Percentiles rank a stretch among this genome's conserved stretches.
These are phyloP conservation scores for Pythium utonaiense DNA, from an alignment of 352 stramenopile genomes.

Conservation along the genomic window DNA sequence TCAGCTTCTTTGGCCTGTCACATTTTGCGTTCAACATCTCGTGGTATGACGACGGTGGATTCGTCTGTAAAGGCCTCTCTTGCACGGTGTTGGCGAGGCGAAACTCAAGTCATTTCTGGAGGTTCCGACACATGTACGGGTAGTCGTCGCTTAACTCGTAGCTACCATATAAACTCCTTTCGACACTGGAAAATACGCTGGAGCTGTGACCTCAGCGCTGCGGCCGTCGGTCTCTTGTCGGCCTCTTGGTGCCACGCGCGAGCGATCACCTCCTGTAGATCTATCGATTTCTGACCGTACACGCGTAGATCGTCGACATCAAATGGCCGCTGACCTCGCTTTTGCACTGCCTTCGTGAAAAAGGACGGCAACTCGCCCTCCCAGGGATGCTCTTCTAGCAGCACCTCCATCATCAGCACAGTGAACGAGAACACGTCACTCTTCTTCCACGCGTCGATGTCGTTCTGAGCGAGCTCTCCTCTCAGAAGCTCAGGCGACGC, in stretches of 20 bases:
- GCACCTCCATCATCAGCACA: constrained; percentile 1
- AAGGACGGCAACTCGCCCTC: constrained; percentile 1
- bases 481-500: constrained; percentile 10
- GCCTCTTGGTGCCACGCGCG: constrained; percentile 6
- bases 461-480: neutral
- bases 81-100: too few species aligned
- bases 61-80: too few species aligned
- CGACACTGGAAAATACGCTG: too few species aligned
- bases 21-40: too few species aligned
- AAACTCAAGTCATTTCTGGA: too few species aligned
- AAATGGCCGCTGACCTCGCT: constrained; percentile 1
- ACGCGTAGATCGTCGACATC: neutral
- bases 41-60: too few species aligned
- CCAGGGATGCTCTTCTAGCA: constrained; percentile 8
- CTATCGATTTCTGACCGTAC: neutral
- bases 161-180: neutral
- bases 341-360: constrained; percentile 8
- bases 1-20: too few species aligned
- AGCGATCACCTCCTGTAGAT: neutral
- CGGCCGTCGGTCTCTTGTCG: constrained; percentile 3
- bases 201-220: too few species aligned
- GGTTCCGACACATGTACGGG: too few species aligned
- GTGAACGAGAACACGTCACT: constrained; percentile 10
- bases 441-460: constrained; percentile 14
- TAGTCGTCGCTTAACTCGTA: too few species aligned